Evolutionary conservation across 2,329 filamentous ascomycete species (phyloP), one percentile per base, ranked within the genome.

Genomic region (Curvularia sp.): DNA sequence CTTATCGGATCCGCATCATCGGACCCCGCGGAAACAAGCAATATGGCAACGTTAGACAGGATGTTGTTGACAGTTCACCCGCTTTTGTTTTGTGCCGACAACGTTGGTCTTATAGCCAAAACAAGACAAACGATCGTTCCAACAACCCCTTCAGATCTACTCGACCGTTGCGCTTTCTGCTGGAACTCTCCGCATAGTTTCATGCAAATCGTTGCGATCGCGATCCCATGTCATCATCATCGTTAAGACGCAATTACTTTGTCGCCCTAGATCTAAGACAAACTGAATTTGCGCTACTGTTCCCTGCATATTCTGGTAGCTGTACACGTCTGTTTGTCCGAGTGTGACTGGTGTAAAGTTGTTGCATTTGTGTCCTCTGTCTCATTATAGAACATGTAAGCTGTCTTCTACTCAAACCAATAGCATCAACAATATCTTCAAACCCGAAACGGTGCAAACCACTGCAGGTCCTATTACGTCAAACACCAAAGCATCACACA

Each of bases 11-110:
- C 50, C 21, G 23, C n/a, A 32, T 49, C 27, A 27, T 45, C 50
- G 55, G 55, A 23, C 50, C 50, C 34, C 34, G 23, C 23, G 41
- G 23, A 48, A 41, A 54, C 23, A 57, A 57, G 55, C 55, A 57
- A 54, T n/a, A 15, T 49, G n/a, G n/a, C 23, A 49, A n/a, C 23
- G 34, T 39, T 27, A 39, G 23, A 39, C 9, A 49, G 18, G 4
- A 28, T 49, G 21, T 21, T 39, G 23, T 49, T 27, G n/a, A 28
- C n/a, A 23, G n/a, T 18, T 27, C 15, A 23, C 21, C 27, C 34
- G 7, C 23, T 12, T 49, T 39, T 47, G 43, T 47, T 49, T 49
- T 49, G 34, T 39, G n/a, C 15, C 34, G 23, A 13, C 23, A 30
- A 39, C n/a, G 34, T 38, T 49, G 32, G 8, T 38, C 15, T 32